Base-by-base conservation (phyloP, 1,284 basidiomycete genomes). In the Stygiomarasmius scandens region DNA sequence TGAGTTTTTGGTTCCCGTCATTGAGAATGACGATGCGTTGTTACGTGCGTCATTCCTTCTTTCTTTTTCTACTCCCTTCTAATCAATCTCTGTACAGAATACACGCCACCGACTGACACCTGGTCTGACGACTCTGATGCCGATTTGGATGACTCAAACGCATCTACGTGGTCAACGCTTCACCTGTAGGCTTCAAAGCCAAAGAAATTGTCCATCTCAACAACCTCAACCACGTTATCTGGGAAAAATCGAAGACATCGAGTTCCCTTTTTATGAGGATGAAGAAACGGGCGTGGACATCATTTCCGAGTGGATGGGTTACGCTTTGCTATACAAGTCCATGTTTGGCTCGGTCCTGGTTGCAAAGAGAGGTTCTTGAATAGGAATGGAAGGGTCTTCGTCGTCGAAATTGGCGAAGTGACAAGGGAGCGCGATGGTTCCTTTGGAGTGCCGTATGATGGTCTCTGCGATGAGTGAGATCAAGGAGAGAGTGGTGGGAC, bases 291-390 rank as follows among this genome's bases (percentile, higher is more conserved):
- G 16, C 5, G 95, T 98, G 32, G 96, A 98, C 52, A 95, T 99
- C 69, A 81, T 98, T 51, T 95, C 92, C 27, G 96, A 99, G 74
- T 99, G 96, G 96, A 98, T 98, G 96, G 93, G 93, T 3, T 95
- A 95, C 68, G 91, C 90, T 34, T 78, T 95, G 23, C 81, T 97
- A 22, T 98, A 98, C 73, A 96, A 98, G 74, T 93, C 91, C 48
- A 98, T 98, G 96, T 83, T 98, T 23, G 96, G 98, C 71, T 97
- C 95, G 0, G 96, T 98, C 5, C 77, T 99, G 10, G 76, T 79
- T 56, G 96, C 96, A 0, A 82, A 23, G 93, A 97, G 69, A 83
- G 87, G 16, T 98, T 95, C 76, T 79, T 98, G 45, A 78, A 76
- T 72, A 6, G 80, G 74, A 0, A 41, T 5, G 12, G 29, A 5